Evolutionary conservation across 176 grass and related monocot species (phyloP), one percentile per base, ranked within the genome.

Genomic region (Miscanthus lutarioriparius): DNA sequence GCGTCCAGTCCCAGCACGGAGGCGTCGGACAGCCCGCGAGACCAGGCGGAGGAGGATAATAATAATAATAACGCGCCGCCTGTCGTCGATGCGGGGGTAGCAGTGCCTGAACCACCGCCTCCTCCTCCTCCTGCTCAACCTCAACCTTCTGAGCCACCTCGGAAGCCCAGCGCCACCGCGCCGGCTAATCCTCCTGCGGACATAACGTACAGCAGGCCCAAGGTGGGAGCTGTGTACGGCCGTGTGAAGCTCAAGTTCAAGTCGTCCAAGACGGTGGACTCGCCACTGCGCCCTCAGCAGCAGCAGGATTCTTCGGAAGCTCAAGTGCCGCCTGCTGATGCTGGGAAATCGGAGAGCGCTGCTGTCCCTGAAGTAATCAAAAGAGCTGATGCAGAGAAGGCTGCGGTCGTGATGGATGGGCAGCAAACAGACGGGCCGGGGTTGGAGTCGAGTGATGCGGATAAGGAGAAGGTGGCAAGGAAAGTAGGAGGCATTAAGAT

Each of bases 171-270:
- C 10, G 39, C 67, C 8, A 30, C 63, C 3, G 67, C 62, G 4
- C 65, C 74, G 15, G 64, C 23, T 20, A 86, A 28, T 27, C 80
- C 67, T 3, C 76, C 61, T 0, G 36, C 27, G 2, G 85, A 95
- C 40, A 70, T 61, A 27, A 40, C 71, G 1, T 83, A 78, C 67
- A 66, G 74, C n/a, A 90, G 78, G 64, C 86, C 87, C 0, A 90
- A 82, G 54, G 79, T 75, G 36, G 88, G 85, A 14, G 67, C 81
- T 0, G 92, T 91, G 4, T 89, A 84, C 25, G 70, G 85, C 13
- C 85, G 90, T 4, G 85, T 95, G 25, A 95, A 83, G 72, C 43
- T 95, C n/a, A 95, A 95, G 77, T 87, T 95, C 2, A 95, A 88
- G 36, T 92, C 83, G 4, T 78, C 88, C 26, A 92, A 89, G 73